Base-by-base conservation (phyloP, 2,329 filamentous ascomycete genomes). In the Fusarium nygamai region DNA sequence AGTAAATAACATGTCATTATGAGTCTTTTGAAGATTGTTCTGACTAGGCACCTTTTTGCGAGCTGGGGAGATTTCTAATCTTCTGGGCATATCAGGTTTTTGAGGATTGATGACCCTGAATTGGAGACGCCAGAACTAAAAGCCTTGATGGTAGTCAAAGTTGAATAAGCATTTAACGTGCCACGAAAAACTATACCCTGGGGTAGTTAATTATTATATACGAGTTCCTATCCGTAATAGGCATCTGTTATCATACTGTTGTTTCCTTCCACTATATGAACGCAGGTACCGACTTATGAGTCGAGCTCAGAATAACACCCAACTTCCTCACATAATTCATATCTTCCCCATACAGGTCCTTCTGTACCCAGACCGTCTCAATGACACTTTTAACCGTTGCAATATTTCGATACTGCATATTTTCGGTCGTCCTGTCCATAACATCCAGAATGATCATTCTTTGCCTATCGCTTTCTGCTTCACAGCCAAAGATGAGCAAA, bases 361-460 rank as follows among this genome's bases (percentile, higher is more conserved):
- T 76, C 50, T 84, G 83, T 6, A 79, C 77, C 83, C 82, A 84
- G 6, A 81, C 39, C 0, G 76, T 73, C 46, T 81, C 61, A 2
- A 84, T 19, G 8, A 82, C 29, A 2, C 51, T n/a, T 43, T 70
- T 76, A 1, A 77, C 48, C 8, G 75, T 62, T 3, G 75, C 64
- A 7, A 80, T 72, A 6, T 73, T 77, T 11, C 79, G 64, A 3
- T 74, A 76, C 1, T 65, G 61, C 13, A n/a, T n/a, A 1, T 47
- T 65, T 0, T 60, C 53, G 13, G 78, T 74, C 1, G 79, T 79
- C 44, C 70, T 79, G 1, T 73, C 33, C 17, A 84, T 78, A 1
- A 84, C 60, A 6, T 78, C 63, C 3, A 80, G 59, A 12, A 76
- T 50, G 1, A 64, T 33, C 9, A 38, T 19, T 2, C 79, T 65